Evolutionary conservation across 306 rosid genomes (phyloP).

Genomic region (Senna siamea): DNA sequence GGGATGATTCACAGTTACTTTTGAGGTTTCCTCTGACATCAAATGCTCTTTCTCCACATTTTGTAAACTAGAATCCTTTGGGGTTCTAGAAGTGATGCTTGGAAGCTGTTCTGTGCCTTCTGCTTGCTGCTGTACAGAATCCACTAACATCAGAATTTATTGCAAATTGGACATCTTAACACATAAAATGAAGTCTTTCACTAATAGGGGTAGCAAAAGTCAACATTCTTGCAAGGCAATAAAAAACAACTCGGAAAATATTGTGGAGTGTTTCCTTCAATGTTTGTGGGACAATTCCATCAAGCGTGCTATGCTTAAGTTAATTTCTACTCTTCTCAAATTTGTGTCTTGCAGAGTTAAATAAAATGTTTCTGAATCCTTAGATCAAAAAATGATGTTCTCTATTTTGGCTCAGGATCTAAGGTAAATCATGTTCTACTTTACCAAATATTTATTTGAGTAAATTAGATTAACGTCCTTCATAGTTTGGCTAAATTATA

Average conservation of each 20-base stretch:
- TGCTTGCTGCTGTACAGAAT: conserved; percentile 46
- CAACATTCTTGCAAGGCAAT: neutral
- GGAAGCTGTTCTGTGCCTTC: conserved; percentile 46
- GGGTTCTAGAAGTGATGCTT: conserved; percentile 36
- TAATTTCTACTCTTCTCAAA: conserved; percentile 2
- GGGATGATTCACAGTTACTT: conserved; percentile 34
- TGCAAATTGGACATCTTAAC: conserved; percentile 3
- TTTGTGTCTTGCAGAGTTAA: neutral
- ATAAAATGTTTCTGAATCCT: conserved; percentile 18
- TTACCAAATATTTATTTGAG: neutral
- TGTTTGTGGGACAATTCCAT: neutral
- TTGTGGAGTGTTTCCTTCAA: neutral
- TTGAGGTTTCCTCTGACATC: conserved; percentile 45
- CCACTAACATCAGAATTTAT: conserved; percentile 20
- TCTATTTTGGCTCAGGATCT: neutral
- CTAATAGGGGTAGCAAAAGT: neutral
- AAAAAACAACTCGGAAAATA: neutral
- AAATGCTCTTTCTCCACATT: conserved; percentile 43
- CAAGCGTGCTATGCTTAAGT: conserved; percentile 12
- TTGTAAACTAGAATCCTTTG: conserved; percentile 45
- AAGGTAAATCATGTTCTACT: neutral
- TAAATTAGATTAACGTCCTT: too few relatives aligned
- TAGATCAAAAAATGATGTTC: neutral
- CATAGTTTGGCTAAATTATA: too few relatives aligned
- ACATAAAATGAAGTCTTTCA: neutral